Percentiles rank a stretch among this genome's conserved stretches.
Evolutionary conservation across 1,284 basidiomycete species (phyloP).

Genomic region (Peniophora sp.): DNA sequence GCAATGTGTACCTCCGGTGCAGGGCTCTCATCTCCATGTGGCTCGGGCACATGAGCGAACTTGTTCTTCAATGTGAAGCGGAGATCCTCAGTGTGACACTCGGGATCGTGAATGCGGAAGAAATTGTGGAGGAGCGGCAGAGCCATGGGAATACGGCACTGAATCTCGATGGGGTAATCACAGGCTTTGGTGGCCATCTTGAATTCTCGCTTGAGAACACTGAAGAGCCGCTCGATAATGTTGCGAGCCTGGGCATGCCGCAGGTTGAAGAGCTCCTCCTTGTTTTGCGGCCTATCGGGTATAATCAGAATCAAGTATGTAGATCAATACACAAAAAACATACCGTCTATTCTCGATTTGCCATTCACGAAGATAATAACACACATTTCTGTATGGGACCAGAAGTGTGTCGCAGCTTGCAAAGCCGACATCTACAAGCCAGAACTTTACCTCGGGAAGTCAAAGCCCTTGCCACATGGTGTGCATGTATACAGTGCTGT

Average conservation of each 20-base stretch:
- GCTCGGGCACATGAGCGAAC: background rate
- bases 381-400: constrained; percentile 22
- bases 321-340: background rate
- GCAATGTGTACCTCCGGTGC: background rate
- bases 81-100: constrained; percentile 6
- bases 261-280: constrained; percentile 33
- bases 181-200: constrained; percentile 17
- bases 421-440: constrained; percentile 26
- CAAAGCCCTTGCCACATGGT: constrained; percentile 1
- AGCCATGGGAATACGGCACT: constrained; percentile 21
- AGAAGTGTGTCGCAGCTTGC: constrained; percentile 21
- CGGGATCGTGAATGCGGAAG: constrained; percentile 22
- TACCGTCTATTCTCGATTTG: constrained; percentile 15
- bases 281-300: constrained; percentile 20
- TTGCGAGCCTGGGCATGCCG: constrained; percentile 28
- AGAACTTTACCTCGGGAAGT: constrained; percentile 16
- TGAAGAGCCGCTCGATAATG: constrained; percentile 34
- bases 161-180: constrained; percentile 21
- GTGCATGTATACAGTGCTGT: constrained; percentile 20
- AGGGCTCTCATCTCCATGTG: background rate
- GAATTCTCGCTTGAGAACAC: constrained; percentile 29
- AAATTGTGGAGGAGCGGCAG: constrained; percentile 30
- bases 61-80: background rate
- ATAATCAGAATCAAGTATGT: constrained; percentile 2
- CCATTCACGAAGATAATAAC: constrained; percentile 30